Conservation (phyloP, 2,329 filamentous ascomycete species). For the Alternaria brassicae region DNA sequence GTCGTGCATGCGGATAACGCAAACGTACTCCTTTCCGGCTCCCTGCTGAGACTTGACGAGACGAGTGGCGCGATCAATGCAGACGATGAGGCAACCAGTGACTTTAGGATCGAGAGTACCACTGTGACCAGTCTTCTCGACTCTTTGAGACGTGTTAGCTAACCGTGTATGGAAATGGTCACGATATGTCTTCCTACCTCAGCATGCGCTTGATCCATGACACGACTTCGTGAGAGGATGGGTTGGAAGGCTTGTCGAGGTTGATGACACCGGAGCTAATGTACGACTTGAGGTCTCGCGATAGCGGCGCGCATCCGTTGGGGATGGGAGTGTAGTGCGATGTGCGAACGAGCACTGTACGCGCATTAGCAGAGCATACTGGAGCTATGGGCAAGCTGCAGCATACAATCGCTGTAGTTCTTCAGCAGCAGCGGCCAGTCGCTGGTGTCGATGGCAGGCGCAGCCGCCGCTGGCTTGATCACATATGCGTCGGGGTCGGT, state of each 20-base stretch:
- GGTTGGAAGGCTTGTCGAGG: slow-evolving; percentile 96
- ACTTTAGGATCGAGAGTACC: slow-evolving; percentile 98
- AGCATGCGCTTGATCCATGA: slow-evolving; percentile 99
- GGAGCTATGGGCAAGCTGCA: slow-evolving; percentile 43
- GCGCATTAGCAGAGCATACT: slow-evolving; percentile 30
- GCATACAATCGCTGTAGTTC: slow-evolving; percentile 91
- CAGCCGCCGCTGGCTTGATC: slow-evolving; percentile 89
- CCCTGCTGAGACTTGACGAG: slow-evolving; percentile 99
- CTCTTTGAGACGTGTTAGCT: slow-evolving; percentile 57
- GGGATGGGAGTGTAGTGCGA: slow-evolving; percentile 98
- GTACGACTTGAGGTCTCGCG: slow-evolving; percentile 96
- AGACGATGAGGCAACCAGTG: slow-evolving; percentile 92
- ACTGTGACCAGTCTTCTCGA: slow-evolving; percentile 97
- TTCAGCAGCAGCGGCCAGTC: slow-evolving; percentile 93
- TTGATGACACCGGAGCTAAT: slow-evolving; percentile 98
- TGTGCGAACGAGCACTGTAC: slow-evolving; percentile 83
- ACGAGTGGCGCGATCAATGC: slow-evolving; percentile 94
- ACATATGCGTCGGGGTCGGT: slow-evolving; percentile 70
- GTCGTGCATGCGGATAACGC: slow-evolving; percentile 93
- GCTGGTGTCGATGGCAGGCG: slow-evolving; percentile 82
- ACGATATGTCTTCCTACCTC: slow-evolving; percentile 61
- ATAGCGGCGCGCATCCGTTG: slow-evolving; percentile 86
- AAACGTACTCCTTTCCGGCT: slow-evolving; percentile 98
- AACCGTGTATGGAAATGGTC: not conserved
- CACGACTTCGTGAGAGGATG: slow-evolving; percentile 97